Conservation (phyloP, 345 rosid species). For the Eutrema yunnanense region DNA sequence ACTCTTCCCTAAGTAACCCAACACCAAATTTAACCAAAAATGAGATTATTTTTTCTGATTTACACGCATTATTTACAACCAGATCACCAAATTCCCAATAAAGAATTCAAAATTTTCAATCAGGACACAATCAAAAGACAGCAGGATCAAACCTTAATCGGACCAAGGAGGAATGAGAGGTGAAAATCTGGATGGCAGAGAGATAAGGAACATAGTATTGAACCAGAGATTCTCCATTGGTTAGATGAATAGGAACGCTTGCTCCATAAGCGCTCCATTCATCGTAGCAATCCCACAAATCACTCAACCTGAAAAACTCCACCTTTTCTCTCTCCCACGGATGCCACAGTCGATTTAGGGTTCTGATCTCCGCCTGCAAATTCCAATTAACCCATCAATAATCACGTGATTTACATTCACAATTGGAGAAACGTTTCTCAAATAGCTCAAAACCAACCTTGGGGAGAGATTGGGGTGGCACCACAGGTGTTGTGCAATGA, state of each 20-base stretch:
- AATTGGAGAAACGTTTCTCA: background rate
- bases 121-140: background rate
- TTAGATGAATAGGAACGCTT: slow-evolving; percentile 69
- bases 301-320: slow-evolving; percentile 77
- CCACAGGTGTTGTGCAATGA: slow-evolving; percentile 64
- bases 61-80: background rate
- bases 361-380: slow-evolving; percentile 69
- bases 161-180: slow-evolving; percentile 60
- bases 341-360: slow-evolving; percentile 80
- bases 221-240: slow-evolving; percentile 52
- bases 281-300: slow-evolving; percentile 86
- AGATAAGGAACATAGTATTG: slow-evolving; percentile 97
- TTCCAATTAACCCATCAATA: background rate
- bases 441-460: slow-evolving; percentile 42
- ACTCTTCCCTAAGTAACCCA: slow-evolving; percentile 58
- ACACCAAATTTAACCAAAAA: background rate
- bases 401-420: background rate
- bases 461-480: slow-evolving; percentile 68
- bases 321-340: slow-evolving; percentile 85
- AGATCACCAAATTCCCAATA: background rate
- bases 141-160: slow-evolving; percentile 45
- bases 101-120: background rate
- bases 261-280: slow-evolving; percentile 99
- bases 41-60: too few relatives aligned
- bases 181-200: slow-evolving; percentile 90